Conservation (phyloP, 208 protist species). For the Strigomonas galati region DNA sequence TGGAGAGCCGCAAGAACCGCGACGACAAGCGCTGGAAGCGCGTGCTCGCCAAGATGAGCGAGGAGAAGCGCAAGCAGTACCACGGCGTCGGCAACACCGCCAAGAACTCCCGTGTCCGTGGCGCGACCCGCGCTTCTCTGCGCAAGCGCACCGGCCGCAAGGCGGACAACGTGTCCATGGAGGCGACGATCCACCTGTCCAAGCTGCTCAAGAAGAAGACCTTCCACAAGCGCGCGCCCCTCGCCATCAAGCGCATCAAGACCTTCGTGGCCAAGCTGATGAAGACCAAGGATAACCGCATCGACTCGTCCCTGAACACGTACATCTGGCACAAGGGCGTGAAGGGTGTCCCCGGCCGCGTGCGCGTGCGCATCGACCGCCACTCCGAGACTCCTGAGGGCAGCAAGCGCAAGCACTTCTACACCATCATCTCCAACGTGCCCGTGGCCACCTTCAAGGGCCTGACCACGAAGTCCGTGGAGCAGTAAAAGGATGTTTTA, state of each 20-base stretch:
- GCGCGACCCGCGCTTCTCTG: conserved; percentile 74
- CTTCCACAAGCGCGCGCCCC: conserved; percentile 96
- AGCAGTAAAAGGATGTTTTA: conserved; percentile 43
- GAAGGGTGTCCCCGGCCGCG: conserved; percentile 92
- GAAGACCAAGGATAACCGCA: conserved; percentile 97
- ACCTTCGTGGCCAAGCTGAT: conserved; percentile 94
- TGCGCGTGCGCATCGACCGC: conserved; percentile 93
- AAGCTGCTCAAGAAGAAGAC: conserved; percentile 95
- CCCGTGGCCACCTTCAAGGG: conserved; percentile 80
- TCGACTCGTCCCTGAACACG: conserved; percentile 96
- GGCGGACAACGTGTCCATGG: conserved; percentile 88
- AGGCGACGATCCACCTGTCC: conserved; percentile 98
- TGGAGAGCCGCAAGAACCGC: conserved; percentile 72
- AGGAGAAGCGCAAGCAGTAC: conserved; percentile 83
- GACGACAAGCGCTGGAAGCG: conserved; percentile 89
- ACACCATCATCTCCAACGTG: conserved; percentile 89
- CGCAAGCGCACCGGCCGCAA: conserved; percentile 83
- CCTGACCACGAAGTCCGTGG: conserved; percentile 76
- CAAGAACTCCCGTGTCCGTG: conserved; percentile 82
- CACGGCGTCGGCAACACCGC: conserved; percentile 86
- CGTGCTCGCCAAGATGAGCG: conserved; percentile 83
- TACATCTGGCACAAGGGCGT: conserved; percentile 96
- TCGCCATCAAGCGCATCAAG: conserved; percentile 95
- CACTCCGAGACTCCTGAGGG: conserved; percentile 78
- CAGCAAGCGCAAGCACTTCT: conserved; percentile 88